These are phyloP conservation scores for Ilex aquifolium DNA, from an alignment of 257 asterid genomes.

Conservation along the genomic window DNA sequence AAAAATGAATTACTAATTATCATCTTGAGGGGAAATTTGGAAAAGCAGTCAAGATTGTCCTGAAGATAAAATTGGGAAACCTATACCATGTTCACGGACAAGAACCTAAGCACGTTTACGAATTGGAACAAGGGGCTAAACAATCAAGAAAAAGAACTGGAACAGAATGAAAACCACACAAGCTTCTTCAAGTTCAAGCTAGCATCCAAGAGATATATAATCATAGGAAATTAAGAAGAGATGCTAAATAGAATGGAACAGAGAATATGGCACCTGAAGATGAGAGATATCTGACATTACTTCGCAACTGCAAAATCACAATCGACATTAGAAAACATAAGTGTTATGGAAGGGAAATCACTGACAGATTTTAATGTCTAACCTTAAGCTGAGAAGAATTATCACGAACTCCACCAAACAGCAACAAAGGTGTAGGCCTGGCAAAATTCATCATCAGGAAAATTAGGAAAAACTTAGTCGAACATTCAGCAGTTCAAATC, in stretches of 20 bases:
- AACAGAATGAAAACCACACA: background rate
- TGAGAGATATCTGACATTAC: conserved; percentile 58
- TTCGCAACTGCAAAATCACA: conserved; percentile 50
- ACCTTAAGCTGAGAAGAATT: conserved; percentile 55
- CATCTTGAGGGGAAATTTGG: too few relatives aligned
- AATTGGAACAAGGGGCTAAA: too few relatives aligned
- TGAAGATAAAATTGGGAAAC: too few relatives aligned
- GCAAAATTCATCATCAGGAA: conserved; percentile 24
- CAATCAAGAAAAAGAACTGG: too few relatives aligned
- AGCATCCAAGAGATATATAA: too few relatives aligned
- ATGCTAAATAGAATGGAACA: conserved; percentile 5
- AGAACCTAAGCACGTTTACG: too few relatives aligned
- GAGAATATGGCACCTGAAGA: conserved; percentile 54
- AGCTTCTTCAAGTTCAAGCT: background rate
- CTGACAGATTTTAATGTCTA: conserved; percentile 19
- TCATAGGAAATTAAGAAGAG: background rate
- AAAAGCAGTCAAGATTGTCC: too few relatives aligned
- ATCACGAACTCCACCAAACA: conserved; percentile 37
- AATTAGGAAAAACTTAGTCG: conserved; percentile 2
- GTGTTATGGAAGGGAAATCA: conserved; percentile 8
- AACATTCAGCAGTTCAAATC: background rate
- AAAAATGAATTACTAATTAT: too few relatives aligned
- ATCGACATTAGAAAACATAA: conserved; percentile 23
- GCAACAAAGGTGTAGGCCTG: conserved; percentile 51
- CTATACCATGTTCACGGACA: too few relatives aligned